Evolutionary conservation across 23 red algal species (phyloP).

Genomic region (Gracilariopsis chorda): DNA sequence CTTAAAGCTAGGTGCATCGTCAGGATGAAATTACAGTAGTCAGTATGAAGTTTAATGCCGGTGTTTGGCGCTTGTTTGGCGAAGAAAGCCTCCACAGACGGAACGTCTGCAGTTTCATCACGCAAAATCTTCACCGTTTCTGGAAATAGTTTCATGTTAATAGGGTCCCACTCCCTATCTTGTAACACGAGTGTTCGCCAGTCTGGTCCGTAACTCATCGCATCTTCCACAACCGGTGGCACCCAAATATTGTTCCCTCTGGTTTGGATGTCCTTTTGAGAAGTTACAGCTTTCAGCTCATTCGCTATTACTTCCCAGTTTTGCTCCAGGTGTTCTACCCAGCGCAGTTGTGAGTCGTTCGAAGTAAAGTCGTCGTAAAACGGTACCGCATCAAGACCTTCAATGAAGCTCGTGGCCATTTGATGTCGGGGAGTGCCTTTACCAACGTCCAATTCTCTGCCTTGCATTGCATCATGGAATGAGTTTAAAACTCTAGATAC

Average conservation of each 20-base stretch:
- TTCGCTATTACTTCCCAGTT: constrained; percentile 59
- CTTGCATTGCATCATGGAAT: constrained; percentile 38
- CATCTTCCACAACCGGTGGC: constrained; percentile 66
- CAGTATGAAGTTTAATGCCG: constrained; percentile 86
- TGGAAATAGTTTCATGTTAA: constrained; percentile 71
- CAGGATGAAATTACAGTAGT: constrained; percentile 88
- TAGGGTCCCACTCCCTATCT: constrained; percentile 81
- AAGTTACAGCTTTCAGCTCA: constrained; percentile 30
- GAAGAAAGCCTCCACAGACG: constrained; percentile 88
- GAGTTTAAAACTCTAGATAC: constrained; percentile 51
- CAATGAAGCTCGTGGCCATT: constrained; percentile 46
- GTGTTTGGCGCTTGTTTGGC: constrained; percentile 75
- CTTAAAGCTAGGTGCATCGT: constrained; percentile 80
- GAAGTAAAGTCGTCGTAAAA: constrained; percentile 57
- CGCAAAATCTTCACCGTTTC: constrained; percentile 59
- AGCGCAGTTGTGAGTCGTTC: neutral
- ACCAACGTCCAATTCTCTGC: neutral
- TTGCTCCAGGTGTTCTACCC: constrained; percentile 63
- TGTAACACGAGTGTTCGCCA: constrained; percentile 93
- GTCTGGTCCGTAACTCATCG: constrained; percentile 82
- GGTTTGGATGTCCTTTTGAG: constrained; percentile 16
- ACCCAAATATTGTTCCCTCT: constrained; percentile 81
- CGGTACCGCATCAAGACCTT: constrained; percentile 48
- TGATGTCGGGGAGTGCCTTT: constrained; percentile 42
- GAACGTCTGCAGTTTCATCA: constrained; percentile 43